Conservation (phyloP, 2,329 filamentous ascomycete species). For the Fusarium verticillioides region DNA sequence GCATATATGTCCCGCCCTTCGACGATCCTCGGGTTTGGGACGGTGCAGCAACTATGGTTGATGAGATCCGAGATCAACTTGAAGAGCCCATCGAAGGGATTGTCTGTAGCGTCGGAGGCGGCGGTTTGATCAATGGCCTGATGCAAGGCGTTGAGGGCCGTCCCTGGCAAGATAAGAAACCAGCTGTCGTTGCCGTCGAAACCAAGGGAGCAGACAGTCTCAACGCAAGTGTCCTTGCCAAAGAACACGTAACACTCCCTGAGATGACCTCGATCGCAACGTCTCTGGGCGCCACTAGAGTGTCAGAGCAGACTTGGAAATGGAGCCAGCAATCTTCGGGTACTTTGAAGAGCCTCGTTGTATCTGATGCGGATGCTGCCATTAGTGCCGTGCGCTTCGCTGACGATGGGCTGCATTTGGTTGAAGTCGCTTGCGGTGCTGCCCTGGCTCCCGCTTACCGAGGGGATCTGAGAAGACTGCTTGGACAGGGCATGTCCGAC, state of each 20-base stretch:
- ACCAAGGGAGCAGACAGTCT: conserved; percentile 79
- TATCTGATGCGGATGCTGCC: conserved; percentile 74
- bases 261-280: conserved; percentile 81
- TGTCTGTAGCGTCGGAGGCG: conserved; percentile 83
- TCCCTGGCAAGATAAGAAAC: conserved; percentile 49
- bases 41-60: conserved; percentile 69
- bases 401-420: conserved; percentile 82
- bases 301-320: conserved; percentile 74
- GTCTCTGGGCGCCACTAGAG: conserved; percentile 77
- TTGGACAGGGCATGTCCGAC: conserved; percentile 64
- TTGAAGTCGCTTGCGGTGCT: conserved; percentile 88
- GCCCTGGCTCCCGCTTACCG: conserved; percentile 77
- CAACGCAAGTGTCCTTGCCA: conserved; percentile 67
- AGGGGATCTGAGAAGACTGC: conserved; percentile 67
- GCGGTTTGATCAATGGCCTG: conserved; percentile 81
- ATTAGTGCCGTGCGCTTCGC: conserved; percentile 80
- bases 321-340: conserved; percentile 62
- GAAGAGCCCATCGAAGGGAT: conserved; percentile 71
- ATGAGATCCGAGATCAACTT: conserved; percentile 58
- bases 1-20: conserved; percentile 76
- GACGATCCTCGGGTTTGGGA: conserved; percentile 76
- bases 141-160: conserved; percentile 72
- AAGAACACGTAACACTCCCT: conserved; percentile 70
- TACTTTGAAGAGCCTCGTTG: conserved; percentile 49
- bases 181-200: conserved; percentile 77